Evolutionary conservation across 2,329 filamentous ascomycete species (phyloP).

Genomic region (Botrytis pseudocinerea): DNA sequence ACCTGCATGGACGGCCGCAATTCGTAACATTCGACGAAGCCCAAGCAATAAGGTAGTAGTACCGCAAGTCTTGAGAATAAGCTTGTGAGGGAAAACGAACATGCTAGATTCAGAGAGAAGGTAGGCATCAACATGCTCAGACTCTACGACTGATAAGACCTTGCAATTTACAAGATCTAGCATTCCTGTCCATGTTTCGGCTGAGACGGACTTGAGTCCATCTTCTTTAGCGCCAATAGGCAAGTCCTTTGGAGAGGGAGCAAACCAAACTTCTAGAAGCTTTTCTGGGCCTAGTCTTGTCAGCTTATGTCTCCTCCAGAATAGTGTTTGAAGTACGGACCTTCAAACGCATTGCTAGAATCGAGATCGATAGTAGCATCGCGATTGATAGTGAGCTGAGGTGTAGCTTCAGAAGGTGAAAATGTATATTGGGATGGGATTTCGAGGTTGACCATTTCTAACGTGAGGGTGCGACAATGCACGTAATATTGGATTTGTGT

Average conservation of each 20-base stretch:
- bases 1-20: slow-evolving; percentile 83
- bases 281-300: slow-evolving; percentile 77
- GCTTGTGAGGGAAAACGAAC: slow-evolving; percentile 99
- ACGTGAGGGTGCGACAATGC: slow-evolving; percentile 31
- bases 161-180: slow-evolving; percentile 98
- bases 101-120: slow-evolving; percentile 98
- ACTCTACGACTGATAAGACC: slow-evolving; percentile 90
- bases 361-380: slow-evolving; percentile 91
- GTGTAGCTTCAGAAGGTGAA: slow-evolving; percentile 79
- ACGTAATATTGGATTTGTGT: slow-evolving; percentile 14
- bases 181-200: slow-evolving; percentile 92
- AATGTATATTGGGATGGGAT: slow-evolving; percentile 80
- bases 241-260: slow-evolving; percentile 71
- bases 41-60: slow-evolving; percentile 92
- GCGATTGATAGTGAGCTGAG: slow-evolving; percentile 94
- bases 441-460: slow-evolving; percentile 81
- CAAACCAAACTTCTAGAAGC: slow-evolving; percentile 97
- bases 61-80: slow-evolving; percentile 97
- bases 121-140: slow-evolving; percentile 93
- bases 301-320: slow-evolving; percentile 30
- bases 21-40: slow-evolving; percentile 86
- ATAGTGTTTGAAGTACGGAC: slow-evolving; percentile 47
- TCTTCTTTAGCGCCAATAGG: slow-evolving; percentile 68
- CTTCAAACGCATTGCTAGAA: slow-evolving; percentile 95
- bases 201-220: slow-evolving; percentile 82